Evolutionary conservation across 2,329 filamentous ascomycete species (phyloP), one percentile per base, ranked within the genome.

Genomic region (Spiromastix sp.): DNA sequence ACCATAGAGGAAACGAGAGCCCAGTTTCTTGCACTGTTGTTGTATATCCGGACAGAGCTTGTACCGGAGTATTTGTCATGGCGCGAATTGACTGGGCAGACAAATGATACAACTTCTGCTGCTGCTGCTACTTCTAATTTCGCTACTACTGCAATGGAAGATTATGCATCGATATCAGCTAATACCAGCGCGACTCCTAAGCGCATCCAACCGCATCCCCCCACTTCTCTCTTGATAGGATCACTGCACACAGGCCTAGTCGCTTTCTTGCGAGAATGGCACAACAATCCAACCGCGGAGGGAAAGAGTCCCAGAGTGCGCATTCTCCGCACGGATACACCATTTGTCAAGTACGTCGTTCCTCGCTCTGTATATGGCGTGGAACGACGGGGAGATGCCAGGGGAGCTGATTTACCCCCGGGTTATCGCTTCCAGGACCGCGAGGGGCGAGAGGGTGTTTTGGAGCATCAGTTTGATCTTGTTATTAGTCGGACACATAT

Each of bases 401-500:
- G 12, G 36, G 19, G 7, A 10, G 34, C 13, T 26, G 32, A n/a
- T 9, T 45, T 61, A n/a, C 52, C 55, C 2, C n/a, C 34, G 6
- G 51, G 53, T 4, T 59, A 59, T 33, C 46, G 50, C 4, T 61
- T 53, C 37, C 39, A 42, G 17, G 47, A 56, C 37, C 41, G 40
- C 3, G 17, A 32, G 1, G 55, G 56, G 7, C 39, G 40, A 2
- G 13, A 29, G 2, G 56, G 57, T 2, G 43, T 61, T 11, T 41
- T 48, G 4, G 33, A 45, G 5, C 38, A 42, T 9, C 54, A 65
- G 17, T 43, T 60, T 4, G 52, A 56, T 26, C 49, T 61, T 4
- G 59, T 64, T 6, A 50, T 54, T 29, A 55, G 55, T 38, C 49
- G 61, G 2, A 61, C 61, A 12, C 41, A 52, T 39, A 61, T 66